Percentiles rank a stretch among this genome's conserved stretches.
Conservation (phyloP, 768 basidiomycete genomes). For the Kwoniella shandongensis region DNA sequence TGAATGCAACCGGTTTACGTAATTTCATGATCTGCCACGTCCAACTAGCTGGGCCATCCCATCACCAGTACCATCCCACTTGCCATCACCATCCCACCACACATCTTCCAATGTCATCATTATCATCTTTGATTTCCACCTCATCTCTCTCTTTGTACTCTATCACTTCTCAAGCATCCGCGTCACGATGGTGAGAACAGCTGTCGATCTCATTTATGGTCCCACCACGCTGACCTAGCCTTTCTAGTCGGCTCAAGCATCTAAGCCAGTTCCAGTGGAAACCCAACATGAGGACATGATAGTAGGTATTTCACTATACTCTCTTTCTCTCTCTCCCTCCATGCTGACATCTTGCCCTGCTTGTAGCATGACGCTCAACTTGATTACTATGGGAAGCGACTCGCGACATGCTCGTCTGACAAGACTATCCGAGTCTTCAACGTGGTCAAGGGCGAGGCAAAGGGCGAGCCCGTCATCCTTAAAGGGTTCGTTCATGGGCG, state of each 20-base stretch:
- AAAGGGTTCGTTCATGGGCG: conserved; percentile 46
- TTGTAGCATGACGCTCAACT: conserved; percentile 98
- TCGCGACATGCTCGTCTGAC: conserved; percentile 96
- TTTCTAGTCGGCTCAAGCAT: conserved; percentile 24
- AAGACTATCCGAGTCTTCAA: conserved; percentile 93
- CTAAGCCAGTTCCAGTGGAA: conserved; percentile 63
- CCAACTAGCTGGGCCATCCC: too few species aligned
- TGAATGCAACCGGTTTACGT: too few species aligned
- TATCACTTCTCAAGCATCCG: background rate
- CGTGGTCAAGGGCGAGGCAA: conserved; percentile 76
- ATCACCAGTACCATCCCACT: too few species aligned
- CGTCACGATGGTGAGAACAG: background rate
- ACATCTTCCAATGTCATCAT: too few species aligned
- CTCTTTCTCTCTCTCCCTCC: background rate
- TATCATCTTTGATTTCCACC: background rate
- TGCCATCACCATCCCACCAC: too few species aligned
- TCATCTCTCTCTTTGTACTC: conserved; percentile 1
- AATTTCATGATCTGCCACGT: too few species aligned
- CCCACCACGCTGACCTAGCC: background rate
- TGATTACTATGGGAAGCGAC: conserved; percentile 94
- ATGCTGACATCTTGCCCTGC: background rate
- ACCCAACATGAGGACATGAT: conserved; percentile 99
- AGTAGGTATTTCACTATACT: conserved; percentile 58
- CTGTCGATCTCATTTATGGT: too few species aligned
- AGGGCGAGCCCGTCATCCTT: conserved; percentile 52